These are phyloP conservation scores for Hyaloscypha hepaticicola DNA, from an alignment of 495 filamentous ascomycete species.

Conservation along the genomic window DNA sequence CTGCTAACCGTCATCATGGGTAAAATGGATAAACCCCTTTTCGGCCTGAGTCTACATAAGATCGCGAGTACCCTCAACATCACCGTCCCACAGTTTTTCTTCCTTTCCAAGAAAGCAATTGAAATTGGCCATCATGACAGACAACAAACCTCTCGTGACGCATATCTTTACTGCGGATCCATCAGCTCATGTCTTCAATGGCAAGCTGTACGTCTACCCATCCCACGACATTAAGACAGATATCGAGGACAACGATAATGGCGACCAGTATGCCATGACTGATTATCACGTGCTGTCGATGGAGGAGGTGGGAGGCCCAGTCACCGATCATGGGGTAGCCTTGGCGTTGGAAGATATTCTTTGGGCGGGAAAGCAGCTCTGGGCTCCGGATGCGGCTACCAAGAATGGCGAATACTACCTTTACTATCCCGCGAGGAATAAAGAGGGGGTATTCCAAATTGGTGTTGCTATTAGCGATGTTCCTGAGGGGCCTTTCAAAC, in stretches of 20 bases:
- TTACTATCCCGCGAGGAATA: conserved; percentile 62
- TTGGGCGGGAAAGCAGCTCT: conserved; percentile 64
- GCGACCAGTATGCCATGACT: conserved; percentile 79
- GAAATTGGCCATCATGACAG: conserved; percentile 5
- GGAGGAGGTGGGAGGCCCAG: conserved; percentile 45
- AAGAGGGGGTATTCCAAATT: conserved; percentile 62
- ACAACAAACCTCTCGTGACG: conserved; percentile 53
- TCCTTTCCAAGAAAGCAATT: neutral
- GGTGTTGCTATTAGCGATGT: conserved; percentile 54
- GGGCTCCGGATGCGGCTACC: conserved; percentile 62
- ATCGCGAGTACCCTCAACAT: neutral
- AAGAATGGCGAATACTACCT: conserved; percentile 63
- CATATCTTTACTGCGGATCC: conserved; percentile 70
- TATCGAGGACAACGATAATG: conserved; percentile 70
- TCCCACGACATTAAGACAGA: conserved; percentile 63
- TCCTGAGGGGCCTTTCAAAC: conserved; percentile 57
- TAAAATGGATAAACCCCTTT: conserved; percentile 9
- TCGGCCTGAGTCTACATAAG: conserved; percentile 2
- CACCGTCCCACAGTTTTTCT: neutral
- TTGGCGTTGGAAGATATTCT: conserved; percentile 54
- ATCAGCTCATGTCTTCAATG: conserved; percentile 54
- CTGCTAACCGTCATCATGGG: conserved; percentile 3
- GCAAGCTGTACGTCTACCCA: conserved; percentile 62
- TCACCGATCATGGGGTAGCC: conserved; percentile 58
- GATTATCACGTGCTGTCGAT: conserved; percentile 66